Evolutionary conservation across 1,284 basidiomycete species (phyloP), one percentile per base, ranked within the genome.

Genomic region (Irpex sp.): DNA sequence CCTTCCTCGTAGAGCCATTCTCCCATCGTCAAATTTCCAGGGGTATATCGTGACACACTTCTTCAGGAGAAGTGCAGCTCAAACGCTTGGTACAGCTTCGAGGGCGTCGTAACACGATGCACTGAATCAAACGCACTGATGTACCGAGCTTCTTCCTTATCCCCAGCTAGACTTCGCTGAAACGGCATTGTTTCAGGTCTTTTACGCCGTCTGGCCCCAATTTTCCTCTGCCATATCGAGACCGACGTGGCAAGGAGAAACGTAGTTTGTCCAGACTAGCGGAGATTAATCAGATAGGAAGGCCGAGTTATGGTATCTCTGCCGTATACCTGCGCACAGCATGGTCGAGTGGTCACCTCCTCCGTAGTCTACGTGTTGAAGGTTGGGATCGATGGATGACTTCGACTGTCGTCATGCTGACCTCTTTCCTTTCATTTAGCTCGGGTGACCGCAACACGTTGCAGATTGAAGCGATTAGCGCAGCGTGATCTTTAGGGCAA

Each of bases 121-220:
- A 52, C 40, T 51, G 57, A 19, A 51, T 56, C 19, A 56, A 37
- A 40, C 52, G 51, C 62, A 49, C 34, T 61, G 58, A 63, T 65
- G 47, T 61, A 47, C 64, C 64, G 64, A 65, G 56, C 59, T 61
- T 65, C 62, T 58, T 61, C 64, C 64, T 21, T 51, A 21, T 65
- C 59, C 47, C 26, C 56, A 31, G 44, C 62, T 65, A 59, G 60
- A 65, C 62, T 62, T 65, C 64, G 64, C 64, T 63, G 64, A 63
- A 65, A 63, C 56, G 19, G 13, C 5, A 34, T 61, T 62, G 52
- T 49, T 63, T 40, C 56, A 61, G 62, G 57, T 31, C 13, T 15
- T 59, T 59, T 34, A n/a, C 40, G 7, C 31, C 31, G 44, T 51
- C 26, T 17, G n/a, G 8, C 49, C 37, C 40, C 44, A 13, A 17